phyloP scores from a whole-genome alignment of 768 basidiomycete species.

The Pisolithus albus region DNA sequence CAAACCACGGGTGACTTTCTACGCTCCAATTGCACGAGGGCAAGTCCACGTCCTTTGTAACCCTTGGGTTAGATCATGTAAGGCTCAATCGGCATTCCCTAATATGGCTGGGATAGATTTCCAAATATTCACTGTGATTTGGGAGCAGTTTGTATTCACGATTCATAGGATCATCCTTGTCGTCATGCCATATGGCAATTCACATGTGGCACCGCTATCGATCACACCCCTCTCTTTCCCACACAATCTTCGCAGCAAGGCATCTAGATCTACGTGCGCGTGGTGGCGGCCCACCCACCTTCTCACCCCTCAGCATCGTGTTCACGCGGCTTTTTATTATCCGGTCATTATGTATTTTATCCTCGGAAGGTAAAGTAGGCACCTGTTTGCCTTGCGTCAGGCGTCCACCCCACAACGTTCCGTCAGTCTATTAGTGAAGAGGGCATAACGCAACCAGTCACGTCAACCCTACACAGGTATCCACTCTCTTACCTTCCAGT shows the following conservation, averaged over 20 bases:
- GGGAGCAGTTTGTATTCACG: too few species aligned
- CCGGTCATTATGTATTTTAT: constrained; percentile 6
- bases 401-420: background rate
- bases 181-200: background rate
- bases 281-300: background rate
- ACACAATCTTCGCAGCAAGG: background rate
- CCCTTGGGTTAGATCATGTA: too few species aligned
- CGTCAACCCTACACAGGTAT: background rate
- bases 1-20: too few species aligned
- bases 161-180: too few species aligned
- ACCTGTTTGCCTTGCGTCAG: background rate
- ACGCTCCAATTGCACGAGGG: too few species aligned
- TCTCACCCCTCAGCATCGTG: background rate
- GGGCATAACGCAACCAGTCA: background rate
- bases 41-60: too few species aligned
- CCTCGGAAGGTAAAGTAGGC: background rate
- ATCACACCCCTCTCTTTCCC: background rate
- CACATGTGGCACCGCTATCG: background rate
- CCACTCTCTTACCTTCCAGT: background rate
- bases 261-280: background rate
- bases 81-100: too few species aligned
- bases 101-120: too few species aligned
- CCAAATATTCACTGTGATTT: too few species aligned
- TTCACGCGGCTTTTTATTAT: constrained; percentile 1
- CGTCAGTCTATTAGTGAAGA: background rate